Base-by-base conservation (phyloP, 2,329 filamentous ascomycete species). In the Penicillium sp. region DNA sequence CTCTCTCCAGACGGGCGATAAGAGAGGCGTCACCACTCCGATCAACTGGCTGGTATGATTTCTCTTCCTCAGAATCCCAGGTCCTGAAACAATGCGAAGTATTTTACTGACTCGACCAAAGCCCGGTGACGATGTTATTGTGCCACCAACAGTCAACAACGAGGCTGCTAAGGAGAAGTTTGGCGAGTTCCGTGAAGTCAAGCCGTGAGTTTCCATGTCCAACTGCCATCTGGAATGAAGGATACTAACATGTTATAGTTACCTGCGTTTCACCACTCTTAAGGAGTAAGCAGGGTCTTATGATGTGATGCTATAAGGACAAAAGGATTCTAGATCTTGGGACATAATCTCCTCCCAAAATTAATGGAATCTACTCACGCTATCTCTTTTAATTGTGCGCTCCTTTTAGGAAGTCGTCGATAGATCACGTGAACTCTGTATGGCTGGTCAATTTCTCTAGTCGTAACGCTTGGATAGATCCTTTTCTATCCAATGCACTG, bases 161-260 rank as follows among this genome's bases (percentile, higher is more conserved):
- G 89, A 90, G 75, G 88, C 94, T 79, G 92, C 92, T 71, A 88
- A 87, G 83, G 86, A 88, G 78, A 86, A 96, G 71, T 96, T 96
- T 82, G 90, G 90, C 61, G 82, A 93, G 56, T 78, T 87, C 35
- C 76, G 79, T 64, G 82, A 84, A 72, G 76, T 86, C 50, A 85
- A 84, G 78, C 82, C 82, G 65, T 86, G 70, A 64, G 68, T 67
- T 26, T 26, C 38, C 11, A 31, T 37, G 16, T 34, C n/a, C 4
- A 39, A 22, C n/a, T 29, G n/a, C n/a, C n/a, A n/a, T n/a, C 10
- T 22, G 7, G 39, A 20, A 50, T 9, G 49, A 5, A 43, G 18
- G 38, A 38, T 54, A 14, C 49, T 64, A 38, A 63, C 43, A n/a
- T 40, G 5, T 24, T 16, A 22, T 32, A 74, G 71, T 66, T 86